phyloP scores from a whole-genome alignment of 768 basidiomycete species.

The Amanita inopinata region DNA sequence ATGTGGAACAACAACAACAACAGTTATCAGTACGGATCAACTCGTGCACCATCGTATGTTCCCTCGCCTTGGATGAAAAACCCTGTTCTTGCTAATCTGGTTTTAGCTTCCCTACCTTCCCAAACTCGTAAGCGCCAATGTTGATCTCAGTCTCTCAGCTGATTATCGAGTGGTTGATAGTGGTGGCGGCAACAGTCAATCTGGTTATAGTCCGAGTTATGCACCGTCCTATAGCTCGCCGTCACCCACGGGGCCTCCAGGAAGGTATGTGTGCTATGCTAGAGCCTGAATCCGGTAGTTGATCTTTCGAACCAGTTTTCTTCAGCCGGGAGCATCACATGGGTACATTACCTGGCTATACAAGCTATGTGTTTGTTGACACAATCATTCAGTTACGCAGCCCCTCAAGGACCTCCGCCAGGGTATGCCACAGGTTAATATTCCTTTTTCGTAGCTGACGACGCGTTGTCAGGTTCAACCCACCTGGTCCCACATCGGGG shows the following conservation, averaged over 20 bases:
- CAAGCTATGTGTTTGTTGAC: not conserved
- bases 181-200: slow-evolving; percentile 12
- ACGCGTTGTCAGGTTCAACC: slow-evolving; percentile 7
- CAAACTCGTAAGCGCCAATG: too few relatives aligned
- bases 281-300: not conserved
- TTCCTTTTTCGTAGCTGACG: not conserved
- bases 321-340: not conserved
- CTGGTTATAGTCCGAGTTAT: slow-evolving; percentile 33
- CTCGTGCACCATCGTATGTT: slow-evolving; percentile 14
- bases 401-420: slow-evolving; percentile 17
- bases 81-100: slow-evolving; percentile 11
- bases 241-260: slow-evolving; percentile 11
- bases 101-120: slow-evolving; percentile 16
- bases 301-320: not conserved
- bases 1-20: slow-evolving; percentile 28
- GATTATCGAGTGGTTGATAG: slow-evolving; percentile 3
- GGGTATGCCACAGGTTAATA: not conserved
- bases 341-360: not conserved
- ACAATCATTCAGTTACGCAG: slow-evolving; percentile 14
- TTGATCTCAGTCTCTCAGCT: too few relatives aligned
- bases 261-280: slow-evolving; percentile 6
- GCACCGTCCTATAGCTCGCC: slow-evolving; percentile 23
- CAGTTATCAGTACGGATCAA: slow-evolving; percentile 17
- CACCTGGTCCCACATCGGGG: slow-evolving; percentile 15
- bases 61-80: not conserved